Base-by-base conservation (phyloP, 345 rosid genomes). In the Alliaria petiolata region DNA sequence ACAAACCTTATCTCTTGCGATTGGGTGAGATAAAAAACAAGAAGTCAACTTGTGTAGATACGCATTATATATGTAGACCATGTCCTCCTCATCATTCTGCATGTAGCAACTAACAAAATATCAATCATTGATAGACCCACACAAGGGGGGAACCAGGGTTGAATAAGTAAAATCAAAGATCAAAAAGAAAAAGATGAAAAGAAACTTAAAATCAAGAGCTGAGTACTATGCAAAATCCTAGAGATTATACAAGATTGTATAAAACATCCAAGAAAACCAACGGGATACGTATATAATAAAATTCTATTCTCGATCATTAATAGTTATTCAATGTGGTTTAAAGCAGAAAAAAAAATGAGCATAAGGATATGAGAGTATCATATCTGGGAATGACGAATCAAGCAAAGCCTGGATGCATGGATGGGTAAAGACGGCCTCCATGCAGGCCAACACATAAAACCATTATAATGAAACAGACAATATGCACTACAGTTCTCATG, bases 81-180 rank as follows among this genome's bases (percentile, higher is more conserved):
- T 84, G 81, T 93, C 98, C 79, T 93, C 98, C 53, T 93, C 98
- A 66, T 91, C 95, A 54, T 86, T 89, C 91, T 86, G 87, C 72
- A 81, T 45, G 69, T 47, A 53, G 52, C 61, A 80, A 77, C 64
- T 51, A 77, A 71, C 68, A 66, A 74, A 51, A 53, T 42, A 46
- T 50, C 46, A 74, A 35, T 66, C 47, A 35, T 3, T 63, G 57
- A 62, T 25, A 53, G 56, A 44, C 40, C 47, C 44, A 63, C 10
- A 34, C 57, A 26, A 45, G 40, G 3, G 25, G 38, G 45, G 8
- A 66, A 12, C 6, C 28, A 10, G 14, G 31, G 55, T 14, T 45
- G 26, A 68, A 15, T 55, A 20, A 30, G 11, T 33, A 60, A 55
- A 30, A 44, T 49, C 47, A 69, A 38, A 74, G 69, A 77, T 55